These are phyloP conservation scores for Metschnikowia aberdeeniae DNA, from an alignment of 805 yeast species.

Conservation along the genomic window DNA sequence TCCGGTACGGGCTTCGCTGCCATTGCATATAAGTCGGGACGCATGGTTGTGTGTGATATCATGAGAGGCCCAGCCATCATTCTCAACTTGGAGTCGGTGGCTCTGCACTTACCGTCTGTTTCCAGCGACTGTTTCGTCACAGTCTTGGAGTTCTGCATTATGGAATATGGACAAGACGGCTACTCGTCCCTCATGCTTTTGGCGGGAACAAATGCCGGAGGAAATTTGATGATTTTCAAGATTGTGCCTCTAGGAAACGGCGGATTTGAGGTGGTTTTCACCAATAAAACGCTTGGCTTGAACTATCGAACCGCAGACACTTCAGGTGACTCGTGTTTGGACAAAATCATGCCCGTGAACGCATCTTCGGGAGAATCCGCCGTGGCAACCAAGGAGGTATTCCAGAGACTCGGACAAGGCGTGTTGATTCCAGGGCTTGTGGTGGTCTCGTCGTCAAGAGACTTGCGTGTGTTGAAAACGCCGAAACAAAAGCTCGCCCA, in stretches of 20 bases:
- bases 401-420: slow-evolving; percentile 60
- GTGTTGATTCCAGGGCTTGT: slow-evolving; percentile 58
- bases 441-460: slow-evolving; percentile 51
- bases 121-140: slow-evolving; percentile 44
- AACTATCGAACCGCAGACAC: slow-evolving; percentile 35
- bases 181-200: slow-evolving; percentile 68
- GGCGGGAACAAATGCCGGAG: slow-evolving; percentile 78
- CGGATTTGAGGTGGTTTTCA: slow-evolving; percentile 58
- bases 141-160: slow-evolving; percentile 66
- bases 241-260: slow-evolving; percentile 55
- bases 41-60: slow-evolving; percentile 64
- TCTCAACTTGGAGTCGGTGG: slow-evolving; percentile 33
- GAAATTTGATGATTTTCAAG: slow-evolving; percentile 56
- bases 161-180: slow-evolving; percentile 61
- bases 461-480: slow-evolving; percentile 57
- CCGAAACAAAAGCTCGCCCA: slow-evolving; percentile 63
- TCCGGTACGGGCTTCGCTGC: slow-evolving; percentile 83
- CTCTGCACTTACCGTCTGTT: slow-evolving; percentile 29
- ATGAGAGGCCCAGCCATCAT: slow-evolving; percentile 74
- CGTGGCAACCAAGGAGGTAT: slow-evolving; percentile 54
- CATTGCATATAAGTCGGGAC: slow-evolving; percentile 74
- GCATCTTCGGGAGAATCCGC: slow-evolving; percentile 60
- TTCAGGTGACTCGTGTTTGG: slow-evolving; percentile 50
- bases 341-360: slow-evolving; percentile 55
- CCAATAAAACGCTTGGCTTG: slow-evolving; percentile 38